Conservation (phyloP, 208 protist species). For the Novymonas esmeraldas region DNA sequence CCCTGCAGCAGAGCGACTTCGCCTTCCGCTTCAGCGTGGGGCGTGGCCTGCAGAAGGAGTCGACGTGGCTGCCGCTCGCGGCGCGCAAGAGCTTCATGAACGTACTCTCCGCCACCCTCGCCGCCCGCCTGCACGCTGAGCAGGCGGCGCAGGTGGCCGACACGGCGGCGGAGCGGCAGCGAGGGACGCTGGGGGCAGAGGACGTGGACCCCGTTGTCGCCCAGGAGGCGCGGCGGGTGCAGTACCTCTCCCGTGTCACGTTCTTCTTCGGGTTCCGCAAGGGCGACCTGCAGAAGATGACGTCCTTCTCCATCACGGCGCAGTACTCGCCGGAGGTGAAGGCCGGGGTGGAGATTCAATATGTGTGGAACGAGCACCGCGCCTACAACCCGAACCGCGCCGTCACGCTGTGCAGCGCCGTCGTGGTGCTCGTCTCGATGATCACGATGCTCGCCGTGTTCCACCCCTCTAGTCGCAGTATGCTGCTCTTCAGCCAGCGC, state of each 20-base stretch:
- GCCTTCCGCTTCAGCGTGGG: slow-evolving; percentile 70
- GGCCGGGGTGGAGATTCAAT: slow-evolving; percentile 42
- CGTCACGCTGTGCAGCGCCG: slow-evolving; percentile 49
- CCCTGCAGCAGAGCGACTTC: slow-evolving; percentile 42
- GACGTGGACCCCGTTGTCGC: not conserved
- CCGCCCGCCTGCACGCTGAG: not conserved
- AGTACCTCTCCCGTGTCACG: slow-evolving; percentile 41
- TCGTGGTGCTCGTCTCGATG: slow-evolving; percentile 41
- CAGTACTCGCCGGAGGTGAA: slow-evolving; percentile 36
- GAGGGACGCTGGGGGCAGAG: slow-evolving; percentile 1
- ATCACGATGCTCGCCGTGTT: slow-evolving; percentile 45
- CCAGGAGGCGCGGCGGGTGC: slow-evolving; percentile 6
- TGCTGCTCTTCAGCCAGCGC: slow-evolving; percentile 47
- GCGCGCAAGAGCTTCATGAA: slow-evolving; percentile 19
- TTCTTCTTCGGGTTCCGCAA: slow-evolving; percentile 74
- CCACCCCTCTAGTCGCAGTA: slow-evolving; percentile 27
- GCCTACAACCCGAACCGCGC: slow-evolving; percentile 67
- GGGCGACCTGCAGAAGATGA: slow-evolving; percentile 58
- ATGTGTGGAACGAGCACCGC: slow-evolving; percentile 66
- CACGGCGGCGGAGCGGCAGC: not conserved
- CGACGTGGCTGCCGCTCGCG: slow-evolving; percentile 72
- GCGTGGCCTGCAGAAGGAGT: slow-evolving; percentile 60
- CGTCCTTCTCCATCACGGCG: slow-evolving; percentile 41
- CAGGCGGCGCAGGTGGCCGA: slow-evolving; percentile 4
- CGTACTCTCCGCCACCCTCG: slow-evolving; percentile 1